phyloP scores from a whole-genome alignment of 768 basidiomycete species.

The Coprinellus aureogranulatus region DNA sequence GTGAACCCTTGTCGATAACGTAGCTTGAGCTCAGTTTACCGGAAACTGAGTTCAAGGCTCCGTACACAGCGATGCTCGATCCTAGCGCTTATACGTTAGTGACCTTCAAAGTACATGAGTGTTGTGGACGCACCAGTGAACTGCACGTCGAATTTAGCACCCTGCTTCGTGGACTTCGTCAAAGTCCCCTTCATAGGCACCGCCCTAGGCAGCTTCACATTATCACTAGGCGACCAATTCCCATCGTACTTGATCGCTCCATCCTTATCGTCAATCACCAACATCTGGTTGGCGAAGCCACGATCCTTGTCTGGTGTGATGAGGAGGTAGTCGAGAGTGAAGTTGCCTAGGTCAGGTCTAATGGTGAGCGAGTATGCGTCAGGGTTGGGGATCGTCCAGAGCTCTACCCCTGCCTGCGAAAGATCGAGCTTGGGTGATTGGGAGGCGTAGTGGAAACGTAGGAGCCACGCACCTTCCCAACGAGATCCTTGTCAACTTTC shows the following conservation, averaged over 20 bases:
- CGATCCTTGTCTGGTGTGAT: not conserved
- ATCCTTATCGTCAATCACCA: constrained; percentile 4
- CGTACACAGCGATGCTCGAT: constrained; percentile 1
- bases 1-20: not conserved
- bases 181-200: not conserved
- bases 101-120: too few species aligned
- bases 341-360: not conserved
- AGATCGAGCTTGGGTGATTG: too few species aligned
- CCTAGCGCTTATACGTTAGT: too few species aligned
- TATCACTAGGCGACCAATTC: not conserved
- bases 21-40: not conserved
- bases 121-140: not conserved
- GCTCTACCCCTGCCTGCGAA: not conserved
- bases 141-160: not conserved
- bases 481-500: not conserved
- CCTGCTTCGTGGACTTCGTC: not conserved
- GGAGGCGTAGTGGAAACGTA: not conserved
- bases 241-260: not conserved
- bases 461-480: constrained; percentile 1
- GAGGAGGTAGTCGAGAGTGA: constrained; percentile 7
- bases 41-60: not conserved
- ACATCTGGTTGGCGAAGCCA: not conserved
- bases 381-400: not conserved
- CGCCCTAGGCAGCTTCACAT: not conserved
- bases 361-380: not conserved